Percentiles rank a stretch among this genome's conserved stretches.
Conservation (phyloP, 2,329 filamentous ascomycete genomes). For the Nothomitra cinnamomea region DNA sequence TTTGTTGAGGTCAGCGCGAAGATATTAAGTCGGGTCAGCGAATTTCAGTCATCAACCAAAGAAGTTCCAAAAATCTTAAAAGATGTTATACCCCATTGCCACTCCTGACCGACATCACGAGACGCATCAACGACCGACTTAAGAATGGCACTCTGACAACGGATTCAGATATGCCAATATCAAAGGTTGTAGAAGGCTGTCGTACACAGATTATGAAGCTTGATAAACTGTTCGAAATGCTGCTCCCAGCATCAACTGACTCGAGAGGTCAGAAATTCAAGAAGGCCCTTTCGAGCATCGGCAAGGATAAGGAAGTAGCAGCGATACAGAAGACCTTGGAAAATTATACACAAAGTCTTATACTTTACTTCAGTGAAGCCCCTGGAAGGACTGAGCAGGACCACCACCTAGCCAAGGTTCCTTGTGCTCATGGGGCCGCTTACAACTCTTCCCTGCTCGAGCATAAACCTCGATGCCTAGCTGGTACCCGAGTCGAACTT, state of each 20-base stretch:
- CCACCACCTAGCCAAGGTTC: constrained; percentile 1
- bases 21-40: not conserved
- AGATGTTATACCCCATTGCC: not conserved
- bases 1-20: not conserved
- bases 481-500: constrained; percentile 14
- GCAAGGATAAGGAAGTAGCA: not conserved
- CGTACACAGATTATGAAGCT: not conserved
- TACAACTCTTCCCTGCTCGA: constrained; percentile 13
- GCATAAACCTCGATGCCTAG: constrained; percentile 13
- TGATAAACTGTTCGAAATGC: not conserved
- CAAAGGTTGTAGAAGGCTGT: not conserved
- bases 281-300: not conserved
- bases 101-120: not conserved
- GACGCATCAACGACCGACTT: not conserved
- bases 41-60: not conserved
- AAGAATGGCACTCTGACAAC: not conserved
- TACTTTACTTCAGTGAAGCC: not conserved
- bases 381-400: no score
- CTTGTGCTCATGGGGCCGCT: constrained; percentile 9
- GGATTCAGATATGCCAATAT: not conserved
- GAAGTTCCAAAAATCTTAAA: not conserved
- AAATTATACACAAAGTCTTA: not conserved
- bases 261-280: not conserved
- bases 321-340: not conserved
- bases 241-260: not conserved